Evolutionary conservation across 2,329 filamentous ascomycete genomes (phyloP).

Genomic region (Talaromyces funiculosus): DNA sequence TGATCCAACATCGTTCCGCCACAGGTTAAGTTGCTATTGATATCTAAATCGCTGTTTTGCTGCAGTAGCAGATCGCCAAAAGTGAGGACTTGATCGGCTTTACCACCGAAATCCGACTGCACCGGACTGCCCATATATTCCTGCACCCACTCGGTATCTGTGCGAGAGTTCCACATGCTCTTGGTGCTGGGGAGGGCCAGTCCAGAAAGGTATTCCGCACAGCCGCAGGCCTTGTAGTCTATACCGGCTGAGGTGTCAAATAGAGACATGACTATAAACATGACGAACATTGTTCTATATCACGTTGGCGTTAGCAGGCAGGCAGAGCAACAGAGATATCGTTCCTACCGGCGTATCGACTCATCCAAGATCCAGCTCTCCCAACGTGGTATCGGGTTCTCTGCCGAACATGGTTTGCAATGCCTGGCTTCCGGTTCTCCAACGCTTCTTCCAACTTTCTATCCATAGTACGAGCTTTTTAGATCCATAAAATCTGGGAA

Average conservation of each 20-base stretch:
- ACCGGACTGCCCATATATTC: slow-evolving; percentile 2
- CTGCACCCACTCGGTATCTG: background rate
- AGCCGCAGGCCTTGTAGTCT: background rate
- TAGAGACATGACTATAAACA: slow-evolving; percentile 4
- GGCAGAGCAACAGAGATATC: background rate
- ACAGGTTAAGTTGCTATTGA: background rate
- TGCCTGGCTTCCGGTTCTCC: background rate
- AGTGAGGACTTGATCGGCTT: background rate
- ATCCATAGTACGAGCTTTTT: background rate
- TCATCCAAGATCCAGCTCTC: slow-evolving; percentile 3
- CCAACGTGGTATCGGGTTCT: background rate
- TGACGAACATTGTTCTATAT: background rate
- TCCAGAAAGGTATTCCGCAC: background rate
- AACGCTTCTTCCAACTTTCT: background rate
- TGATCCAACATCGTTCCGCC: background rate
- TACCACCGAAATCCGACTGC: background rate
- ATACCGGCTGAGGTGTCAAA: background rate
- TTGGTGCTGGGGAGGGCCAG: slow-evolving; percentile 4
- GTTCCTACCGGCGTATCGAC: slow-evolving; percentile 2
- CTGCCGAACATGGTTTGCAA: background rate
- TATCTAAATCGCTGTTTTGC: background rate
- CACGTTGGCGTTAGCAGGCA: background rate
- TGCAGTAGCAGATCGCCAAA: slow-evolving; percentile 1
- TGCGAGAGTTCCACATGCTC: slow-evolving; percentile 3
- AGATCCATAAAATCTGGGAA: background rate